These are phyloP conservation scores for Xylaria sp. DNA, from an alignment of 2,329 filamentous ascomycete species.

Conservation along the genomic window DNA sequence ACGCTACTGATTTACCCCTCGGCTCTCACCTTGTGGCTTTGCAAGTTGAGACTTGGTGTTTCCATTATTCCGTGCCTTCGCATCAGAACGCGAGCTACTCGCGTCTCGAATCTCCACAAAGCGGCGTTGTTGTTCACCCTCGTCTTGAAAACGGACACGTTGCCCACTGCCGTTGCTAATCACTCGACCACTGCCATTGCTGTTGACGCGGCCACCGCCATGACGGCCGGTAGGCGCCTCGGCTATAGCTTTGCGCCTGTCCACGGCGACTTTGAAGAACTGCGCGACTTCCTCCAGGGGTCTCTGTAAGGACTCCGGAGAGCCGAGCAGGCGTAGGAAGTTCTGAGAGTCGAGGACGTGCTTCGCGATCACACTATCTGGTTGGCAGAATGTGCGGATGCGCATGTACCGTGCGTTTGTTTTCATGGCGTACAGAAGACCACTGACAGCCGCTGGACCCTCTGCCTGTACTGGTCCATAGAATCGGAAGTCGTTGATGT, in stretches of 20 bases:
- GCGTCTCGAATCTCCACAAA: background rate
- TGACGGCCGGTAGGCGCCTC: conserved; percentile 16
- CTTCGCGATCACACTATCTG: conserved; percentile 67
- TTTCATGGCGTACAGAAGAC: conserved; percentile 63
- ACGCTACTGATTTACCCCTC: conserved; percentile 25
- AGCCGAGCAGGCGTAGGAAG: conserved; percentile 61
- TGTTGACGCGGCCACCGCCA: conserved; percentile 4
- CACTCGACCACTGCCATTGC: conserved; percentile 4
- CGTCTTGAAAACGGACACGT: conserved; percentile 29
- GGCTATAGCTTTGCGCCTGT: conserved; percentile 54
- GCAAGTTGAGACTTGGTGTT: background rate
- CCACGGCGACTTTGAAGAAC: conserved; percentile 65
- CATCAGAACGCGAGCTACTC: conserved; percentile 1
- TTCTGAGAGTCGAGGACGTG: conserved; percentile 65
- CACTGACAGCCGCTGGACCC: conserved; percentile 56
- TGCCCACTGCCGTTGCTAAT: conserved; percentile 24
- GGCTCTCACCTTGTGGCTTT: conserved; percentile 26
- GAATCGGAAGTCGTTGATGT: conserved; percentile 65
- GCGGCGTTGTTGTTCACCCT: background rate
- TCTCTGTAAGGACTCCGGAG: conserved; percentile 55
- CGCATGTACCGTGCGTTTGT: conserved; percentile 63
- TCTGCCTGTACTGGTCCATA: conserved; percentile 58
- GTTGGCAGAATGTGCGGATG: conserved; percentile 66
- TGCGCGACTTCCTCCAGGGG: conserved; percentile 61
- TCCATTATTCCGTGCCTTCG: background rate